phyloP scores from a whole-genome alignment of 148 eudicot genomes.

The Cornus suecica region DNA sequence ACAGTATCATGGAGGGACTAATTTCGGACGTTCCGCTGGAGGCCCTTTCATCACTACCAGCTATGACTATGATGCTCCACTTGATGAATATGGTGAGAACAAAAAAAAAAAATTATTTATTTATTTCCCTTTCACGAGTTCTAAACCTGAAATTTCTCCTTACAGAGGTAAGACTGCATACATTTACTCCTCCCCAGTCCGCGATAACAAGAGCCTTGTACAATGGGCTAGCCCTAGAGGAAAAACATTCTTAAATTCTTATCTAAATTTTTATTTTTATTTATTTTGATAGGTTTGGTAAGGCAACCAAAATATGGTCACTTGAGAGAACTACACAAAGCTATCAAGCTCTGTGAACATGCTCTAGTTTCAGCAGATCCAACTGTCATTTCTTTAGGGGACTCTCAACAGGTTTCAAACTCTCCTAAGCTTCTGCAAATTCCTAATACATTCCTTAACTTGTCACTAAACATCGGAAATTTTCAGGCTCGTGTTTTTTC shows the following conservation, averaged over 20 bases:
- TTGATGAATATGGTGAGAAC: constrained; percentile 82
- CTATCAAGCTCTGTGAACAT: constrained; percentile 70
- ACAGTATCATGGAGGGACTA: constrained; percentile 95
- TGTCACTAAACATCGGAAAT: neutral
- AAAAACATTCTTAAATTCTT: too few relatives aligned
- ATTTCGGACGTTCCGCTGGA: constrained; percentile 87
- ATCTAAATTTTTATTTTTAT: too few relatives aligned
- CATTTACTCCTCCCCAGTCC: too few relatives aligned
- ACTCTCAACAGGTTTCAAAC: constrained; percentile 59
- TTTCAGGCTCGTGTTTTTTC: constrained; percentile 83
- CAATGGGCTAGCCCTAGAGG: too few relatives aligned
- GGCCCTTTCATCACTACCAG: constrained; percentile 94
- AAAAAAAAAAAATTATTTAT: neutral
- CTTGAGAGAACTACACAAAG: constrained; percentile 71
- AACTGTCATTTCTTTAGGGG: constrained; percentile 61
- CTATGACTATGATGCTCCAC: constrained; percentile 94
- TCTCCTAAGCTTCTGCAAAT: constrained; percentile 1
- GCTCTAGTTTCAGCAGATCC: constrained; percentile 82
- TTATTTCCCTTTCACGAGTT: neutral
- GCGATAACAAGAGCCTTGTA: too few relatives aligned
- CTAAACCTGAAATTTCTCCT: too few relatives aligned
- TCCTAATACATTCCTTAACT: neutral
- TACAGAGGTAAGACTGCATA: too few relatives aligned
- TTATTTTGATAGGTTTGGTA: constrained; percentile 50
- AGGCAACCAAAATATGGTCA: constrained; percentile 88